Base-by-base conservation (phyloP, 345 rosid species). In the Linum lewisii region DNA sequence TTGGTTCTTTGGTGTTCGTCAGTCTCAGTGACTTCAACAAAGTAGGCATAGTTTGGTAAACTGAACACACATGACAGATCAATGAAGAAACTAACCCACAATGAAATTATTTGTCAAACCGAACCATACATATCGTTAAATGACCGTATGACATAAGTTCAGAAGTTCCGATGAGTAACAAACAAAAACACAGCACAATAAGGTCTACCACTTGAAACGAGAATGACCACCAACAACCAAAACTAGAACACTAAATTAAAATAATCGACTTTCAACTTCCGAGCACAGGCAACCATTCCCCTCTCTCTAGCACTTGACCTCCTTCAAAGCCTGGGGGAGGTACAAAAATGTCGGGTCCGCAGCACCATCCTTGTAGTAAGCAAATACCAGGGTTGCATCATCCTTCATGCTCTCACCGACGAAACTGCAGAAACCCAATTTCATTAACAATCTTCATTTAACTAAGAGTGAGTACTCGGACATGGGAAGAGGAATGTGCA, bases 301-400 rank as follows among this genome's bases (percentile, higher is more conserved):
- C 47, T 42, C 47, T 65, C 26, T 57, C 57, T 69, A 90, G 81
- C 99, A 93, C 82, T 94, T 94, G 75, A 94, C 65, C 79, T 94
- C 99, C 82, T 85, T 90, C 89, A 94, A 75, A 14, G 81, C 88
- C 71, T 77, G 75, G 4, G 81, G 81, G 49, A 94, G 82, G 77
- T 94, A 94, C 79, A 94, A 75, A 81, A 94, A 94, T 36, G 99
- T 94, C 3, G 99, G 97, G 70, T 94, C 95, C 0, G 82, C 49
- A 3, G 95, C 90, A 70, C 96, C 97, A 0, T 90, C 99, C 77
- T 82, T 94, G 86, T 94, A 94, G 84, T 90, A 85, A 50, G 99
- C 99, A 65, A 94, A 76, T 51, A 94, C 99, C 82, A 90, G 8
- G 53, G 47, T 0, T 21, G 73, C 62, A 62, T 94, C 97, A 66